Conservation (phyloP, 2,329 filamentous ascomycete genomes). For the Aspergillus pseudoviridinutans region DNA sequence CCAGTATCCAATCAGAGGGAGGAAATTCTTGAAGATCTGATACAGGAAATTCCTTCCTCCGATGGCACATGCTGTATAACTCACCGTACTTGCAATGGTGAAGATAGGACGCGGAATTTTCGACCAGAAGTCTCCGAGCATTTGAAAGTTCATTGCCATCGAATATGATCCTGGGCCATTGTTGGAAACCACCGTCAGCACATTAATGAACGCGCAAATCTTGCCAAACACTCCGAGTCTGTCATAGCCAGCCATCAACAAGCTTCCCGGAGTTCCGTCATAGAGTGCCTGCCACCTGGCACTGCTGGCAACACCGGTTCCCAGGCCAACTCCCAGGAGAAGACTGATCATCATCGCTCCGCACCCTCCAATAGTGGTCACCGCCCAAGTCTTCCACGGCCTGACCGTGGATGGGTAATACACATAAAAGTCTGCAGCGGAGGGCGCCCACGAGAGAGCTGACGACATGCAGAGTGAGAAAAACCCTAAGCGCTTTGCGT, state of each 20-base stretch:
- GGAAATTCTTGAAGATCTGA: slow-evolving; percentile 43
- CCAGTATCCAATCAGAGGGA: slow-evolving; percentile 48
- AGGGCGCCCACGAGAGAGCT: slow-evolving; percentile 32
- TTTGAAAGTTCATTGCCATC: slow-evolving; percentile 43
- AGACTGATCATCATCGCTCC: slow-evolving; percentile 33
- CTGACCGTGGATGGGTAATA: slow-evolving; percentile 39
- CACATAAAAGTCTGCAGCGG: slow-evolving; percentile 42
- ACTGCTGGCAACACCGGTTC: slow-evolving; percentile 34
- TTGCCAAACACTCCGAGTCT: slow-evolving; percentile 40
- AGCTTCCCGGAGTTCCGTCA: slow-evolving; percentile 30
- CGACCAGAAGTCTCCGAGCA: slow-evolving; percentile 36
- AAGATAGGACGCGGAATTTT: slow-evolving; percentile 42
- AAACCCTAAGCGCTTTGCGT: slow-evolving; percentile 36
- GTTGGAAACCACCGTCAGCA: slow-evolving; percentile 42
- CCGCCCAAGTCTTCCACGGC: slow-evolving; percentile 34
- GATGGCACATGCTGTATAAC: slow-evolving; percentile 43
- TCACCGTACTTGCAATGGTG: slow-evolving; percentile 37
- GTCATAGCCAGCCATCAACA: slow-evolving; percentile 37
- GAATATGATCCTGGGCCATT: slow-evolving; percentile 45
- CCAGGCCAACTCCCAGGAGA: slow-evolving; percentile 41
- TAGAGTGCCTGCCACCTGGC: slow-evolving; percentile 16
- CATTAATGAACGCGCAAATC: slow-evolving; percentile 42
- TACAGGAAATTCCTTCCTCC: slow-evolving; percentile 43
- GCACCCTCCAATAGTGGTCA: slow-evolving; percentile 35
- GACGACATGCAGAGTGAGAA: slow-evolving; percentile 36